Conservation (phyloP, 202 grass and related monocot genomes). For the Dendrocalamus latiflorus region DNA sequence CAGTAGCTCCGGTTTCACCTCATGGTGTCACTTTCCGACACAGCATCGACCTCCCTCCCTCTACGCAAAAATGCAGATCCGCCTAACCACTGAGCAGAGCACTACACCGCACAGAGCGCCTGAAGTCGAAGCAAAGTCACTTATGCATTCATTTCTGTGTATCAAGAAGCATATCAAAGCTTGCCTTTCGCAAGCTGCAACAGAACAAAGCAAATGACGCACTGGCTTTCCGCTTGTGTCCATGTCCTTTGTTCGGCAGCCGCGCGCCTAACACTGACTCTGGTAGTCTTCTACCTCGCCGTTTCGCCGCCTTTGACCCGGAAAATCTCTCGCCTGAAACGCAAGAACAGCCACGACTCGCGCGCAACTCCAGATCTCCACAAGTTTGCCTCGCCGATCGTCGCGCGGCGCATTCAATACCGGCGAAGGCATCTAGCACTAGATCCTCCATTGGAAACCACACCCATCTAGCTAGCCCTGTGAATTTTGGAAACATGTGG, state of each 20-base stretch:
- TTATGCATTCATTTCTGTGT: not conserved
- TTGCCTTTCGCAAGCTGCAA: not conserved
- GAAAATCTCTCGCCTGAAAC: not conserved
- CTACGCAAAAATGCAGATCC: not conserved
- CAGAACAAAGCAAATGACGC: not conserved
- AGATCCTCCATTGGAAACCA: not conserved
- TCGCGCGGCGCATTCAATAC: not conserved
- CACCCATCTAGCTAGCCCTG: not conserved
- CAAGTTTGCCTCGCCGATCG: not conserved
- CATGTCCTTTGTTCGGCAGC: not conserved
- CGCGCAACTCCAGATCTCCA: not conserved
- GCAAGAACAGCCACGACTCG: not conserved
- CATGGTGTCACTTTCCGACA: not conserved
- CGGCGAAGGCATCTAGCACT: not conserved
- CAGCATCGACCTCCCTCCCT: not conserved
- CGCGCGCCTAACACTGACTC: not conserved
- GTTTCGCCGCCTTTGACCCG: not conserved
- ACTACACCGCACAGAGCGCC: not conserved
- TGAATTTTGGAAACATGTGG: too few species aligned
- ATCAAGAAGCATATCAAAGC: not conserved
- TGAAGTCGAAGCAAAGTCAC: constrained; percentile 14
- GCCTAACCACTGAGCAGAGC: not conserved
- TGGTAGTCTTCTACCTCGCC: not conserved
- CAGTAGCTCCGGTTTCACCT: not conserved
- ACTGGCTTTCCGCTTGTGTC: too few species aligned